A percentile compares a stretch with the other conserved stretches of the same genome.
phyloP scores from a whole-genome alignment of 305 asterid species.

The Fraxinus albicans region DNA sequence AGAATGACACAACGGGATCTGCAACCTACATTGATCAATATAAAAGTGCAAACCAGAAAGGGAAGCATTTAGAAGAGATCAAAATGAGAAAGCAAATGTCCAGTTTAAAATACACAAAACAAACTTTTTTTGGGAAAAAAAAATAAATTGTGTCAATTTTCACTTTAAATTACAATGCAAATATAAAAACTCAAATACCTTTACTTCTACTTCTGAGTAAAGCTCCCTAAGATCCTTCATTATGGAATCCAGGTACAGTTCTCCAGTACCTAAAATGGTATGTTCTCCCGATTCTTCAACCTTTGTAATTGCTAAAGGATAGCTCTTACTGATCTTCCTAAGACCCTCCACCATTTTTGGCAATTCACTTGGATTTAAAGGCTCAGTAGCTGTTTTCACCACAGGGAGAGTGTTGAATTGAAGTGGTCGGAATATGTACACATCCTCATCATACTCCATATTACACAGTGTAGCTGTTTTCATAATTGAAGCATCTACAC shows the following conservation, averaged over 20 bases:
- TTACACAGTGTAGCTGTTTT: constrained; percentile 97
- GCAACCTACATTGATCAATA: constrained; percentile 63
- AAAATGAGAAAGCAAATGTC: neutral
- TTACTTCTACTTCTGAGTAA: constrained; percentile 98
- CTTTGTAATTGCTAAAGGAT: constrained; percentile 93
- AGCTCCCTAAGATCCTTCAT: constrained; percentile 99
- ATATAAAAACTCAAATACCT: constrained; percentile 45
- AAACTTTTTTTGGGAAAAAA: neutral
- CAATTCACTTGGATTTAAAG: constrained; percentile 92
- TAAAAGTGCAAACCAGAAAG: constrained; percentile 1
- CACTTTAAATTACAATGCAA: neutral
- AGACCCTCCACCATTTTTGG: constrained; percentile 99
- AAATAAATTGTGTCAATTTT: neutral
- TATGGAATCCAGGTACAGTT: constrained; percentile 85
- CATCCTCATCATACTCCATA: constrained; percentile 76
- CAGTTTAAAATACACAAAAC: neutral
- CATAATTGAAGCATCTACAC: constrained; percentile 99
- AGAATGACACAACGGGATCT: constrained; percentile 95
- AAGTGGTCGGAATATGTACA: constrained; percentile 81
- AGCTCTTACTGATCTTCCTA: constrained; percentile 96
- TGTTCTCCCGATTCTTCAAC: constrained; percentile 99
- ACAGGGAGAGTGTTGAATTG: constrained; percentile 96
- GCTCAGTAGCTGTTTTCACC: constrained; percentile 99
- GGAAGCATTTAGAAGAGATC: neutral
- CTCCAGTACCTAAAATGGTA: constrained; percentile 97